Base-by-base conservation (phyloP, 2,329 filamentous ascomycete genomes). In the Fusarium vanettenii region DNA sequence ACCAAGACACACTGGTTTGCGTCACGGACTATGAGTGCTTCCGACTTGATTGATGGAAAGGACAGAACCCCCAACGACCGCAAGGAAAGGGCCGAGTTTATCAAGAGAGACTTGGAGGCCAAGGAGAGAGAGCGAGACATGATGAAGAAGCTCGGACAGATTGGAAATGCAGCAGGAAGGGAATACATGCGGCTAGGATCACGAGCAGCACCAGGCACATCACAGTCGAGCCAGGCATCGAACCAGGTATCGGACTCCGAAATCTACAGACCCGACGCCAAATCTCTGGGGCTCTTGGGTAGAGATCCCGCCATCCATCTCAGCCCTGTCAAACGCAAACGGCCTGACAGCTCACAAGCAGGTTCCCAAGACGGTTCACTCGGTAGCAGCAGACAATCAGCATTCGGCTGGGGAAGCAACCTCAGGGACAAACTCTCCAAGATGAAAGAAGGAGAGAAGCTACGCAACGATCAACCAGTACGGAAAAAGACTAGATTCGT, bases 401-500 rank as follows among this genome's bases (percentile, higher is more conserved):
- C 75, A 68, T 81, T 89, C 11, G 91, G 91, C 43, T 92, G 91
- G 91, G 91, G 91, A 48, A 84, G 85, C 10, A 83, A 81, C 37
- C 81, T 92, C 9, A 85, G 83, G 68, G 86, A 87, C 45, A 92
- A 92, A 81, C 84, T 92, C 29, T 81, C 87, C 5, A 85, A 87
- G 71, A 92, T 92, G 91, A 91, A 88, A 79, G 87, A 90, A 5
- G 90, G 90, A 2, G 89, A 91, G 80, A 88, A 85, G 73, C 77
- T 90, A 25, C 79, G 79, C 69, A 79, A 76, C 56, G 76, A 76
- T 31, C 77, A 79, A 35, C 90, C 89, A 0, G 87, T 90, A 35
- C 87, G 89, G 75, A 92, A 94, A 84, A 94, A 94, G 87, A 95
- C 93, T 61, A 87, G 93, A n/a, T 95, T 95, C 79, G 89, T 95